Base-by-base conservation (phyloP, 163 green algal genomes). In the Scenedesmus sp. region DNA sequence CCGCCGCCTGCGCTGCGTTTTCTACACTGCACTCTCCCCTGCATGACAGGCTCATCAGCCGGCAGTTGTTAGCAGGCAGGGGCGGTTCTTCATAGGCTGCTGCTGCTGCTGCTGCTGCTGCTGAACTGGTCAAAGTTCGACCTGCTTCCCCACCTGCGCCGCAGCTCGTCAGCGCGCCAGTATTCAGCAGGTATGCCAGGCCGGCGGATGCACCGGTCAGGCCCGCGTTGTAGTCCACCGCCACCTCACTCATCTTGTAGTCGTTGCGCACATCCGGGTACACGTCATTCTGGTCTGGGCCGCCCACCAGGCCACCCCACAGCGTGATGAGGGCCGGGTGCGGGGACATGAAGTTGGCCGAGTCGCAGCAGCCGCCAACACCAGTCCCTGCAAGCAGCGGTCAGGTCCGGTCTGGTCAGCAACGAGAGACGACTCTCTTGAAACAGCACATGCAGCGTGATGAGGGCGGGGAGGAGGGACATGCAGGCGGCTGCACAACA, bases 211-310 rank as follows among this genome's bases (percentile, higher is more conserved):
- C 35, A 12, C 72, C 72, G 30, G 72, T 81, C 9, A 81, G 37
- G 3, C 72, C 72, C 20, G 72, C 72, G 16, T 81, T 81, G 72
- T 81, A 81, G 18, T 81, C 72, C 33, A 81, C 33, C 4, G 72
- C 72, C 72, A 81, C 72, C 72, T 81, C 72, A 51, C 72, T 81
- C 72, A 49, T 44, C 72, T 81, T 44, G 33, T 44, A 44, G 35
- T 81, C 65, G 16, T 78, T 78, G 26, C 65, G 65, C 30, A 78
- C n/a, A 16, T 78, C 65, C 5, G 65, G 65, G 65, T 78, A 78
- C 7, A 16, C 65, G 13, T 78, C 65, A 40, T 78, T 78, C 42
- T 78, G 65, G 26, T 78, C 65, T 10, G 65, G 65, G 24, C 72
- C 72, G 5, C 72, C 72, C 33, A 81, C 72, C 72, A 81, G 35